phyloP scores from a whole-genome alignment of 140 eudicot genomes.

The Stevia rebaudiana region DNA sequence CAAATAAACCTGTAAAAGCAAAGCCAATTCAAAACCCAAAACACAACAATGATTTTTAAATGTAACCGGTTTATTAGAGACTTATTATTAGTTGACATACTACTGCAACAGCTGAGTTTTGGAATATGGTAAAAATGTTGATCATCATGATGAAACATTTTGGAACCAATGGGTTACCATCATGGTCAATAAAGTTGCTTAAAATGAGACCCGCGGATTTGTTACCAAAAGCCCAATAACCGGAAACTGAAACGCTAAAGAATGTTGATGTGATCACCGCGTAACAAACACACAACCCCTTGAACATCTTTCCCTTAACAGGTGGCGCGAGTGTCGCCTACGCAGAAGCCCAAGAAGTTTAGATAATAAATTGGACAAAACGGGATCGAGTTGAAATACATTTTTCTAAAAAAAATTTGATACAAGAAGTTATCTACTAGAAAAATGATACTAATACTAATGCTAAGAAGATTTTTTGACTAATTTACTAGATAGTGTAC shows the following conservation, averaged over 20 bases:
- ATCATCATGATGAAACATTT: slow-evolving; percentile 67
- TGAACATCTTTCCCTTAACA: slow-evolving; percentile 91
- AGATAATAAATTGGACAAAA: no score
- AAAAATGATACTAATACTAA: no score
- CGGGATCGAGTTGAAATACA: no score
- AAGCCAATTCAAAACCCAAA: no score
- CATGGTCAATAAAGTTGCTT: slow-evolving; percentile 48
- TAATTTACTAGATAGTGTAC: no score
- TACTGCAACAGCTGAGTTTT: slow-evolving; percentile 83
- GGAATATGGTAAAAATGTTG: slow-evolving; percentile 66
- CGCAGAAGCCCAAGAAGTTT: no score
- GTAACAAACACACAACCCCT: slow-evolving; percentile 71
- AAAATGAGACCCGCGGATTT: slow-evolving; percentile 50
- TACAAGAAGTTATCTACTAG: no score
- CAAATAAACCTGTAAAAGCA: slow-evolving; percentile 56
- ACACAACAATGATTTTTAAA: no score
- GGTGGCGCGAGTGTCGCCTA: slow-evolving; percentile 92
- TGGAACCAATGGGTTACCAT: slow-evolving; percentile 59
- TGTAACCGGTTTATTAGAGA: no score
- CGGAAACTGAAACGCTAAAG: slow-evolving; percentile 73
- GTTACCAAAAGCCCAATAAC: slow-evolving; percentile 92
- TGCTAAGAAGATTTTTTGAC: no score
- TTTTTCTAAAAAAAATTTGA: no score
- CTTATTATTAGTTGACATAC: slow-evolving; percentile 25
- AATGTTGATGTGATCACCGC: slow-evolving; percentile 46